Conservation (phyloP, 2,329 filamentous ascomycete genomes). For the Triangularia setosa region DNA sequence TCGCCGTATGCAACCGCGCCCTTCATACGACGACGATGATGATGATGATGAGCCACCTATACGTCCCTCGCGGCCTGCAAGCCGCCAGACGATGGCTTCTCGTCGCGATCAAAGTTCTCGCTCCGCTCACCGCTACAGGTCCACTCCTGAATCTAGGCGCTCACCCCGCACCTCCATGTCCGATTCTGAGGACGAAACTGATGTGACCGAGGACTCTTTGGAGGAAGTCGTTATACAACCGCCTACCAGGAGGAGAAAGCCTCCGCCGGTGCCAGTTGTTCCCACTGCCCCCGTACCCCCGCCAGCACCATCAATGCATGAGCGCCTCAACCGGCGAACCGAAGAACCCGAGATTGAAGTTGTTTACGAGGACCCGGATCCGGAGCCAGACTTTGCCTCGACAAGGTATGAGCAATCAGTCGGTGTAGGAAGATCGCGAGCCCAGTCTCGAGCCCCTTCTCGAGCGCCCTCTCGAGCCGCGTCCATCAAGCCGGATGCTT, state of each 20-base stretch:
- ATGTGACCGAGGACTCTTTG: slow-evolving; percentile 33
- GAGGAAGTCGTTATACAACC: slow-evolving; percentile 30
- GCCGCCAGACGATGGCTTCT: slow-evolving; percentile 25
- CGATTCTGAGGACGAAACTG: slow-evolving; percentile 39
- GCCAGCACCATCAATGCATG: slow-evolving; percentile 16
- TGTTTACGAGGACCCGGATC: slow-evolving; percentile 23
- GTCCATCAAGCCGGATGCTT: slow-evolving; percentile 19
- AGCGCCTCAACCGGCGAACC: slow-evolving; percentile 21
- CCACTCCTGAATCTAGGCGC: slow-evolving; percentile 31
- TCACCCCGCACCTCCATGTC: slow-evolving; percentile 31
- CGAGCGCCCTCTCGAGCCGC: slow-evolving; percentile 15
- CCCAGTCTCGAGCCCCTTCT: slow-evolving; percentile 14
- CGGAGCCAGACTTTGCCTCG: slow-evolving; percentile 20
- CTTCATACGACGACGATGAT: slow-evolving; percentile 26
- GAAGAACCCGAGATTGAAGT: slow-evolving; percentile 14
- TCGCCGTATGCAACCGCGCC: slow-evolving; percentile 19
- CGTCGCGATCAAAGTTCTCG: slow-evolving; percentile 30
- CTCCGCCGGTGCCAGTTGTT: slow-evolving; percentile 25
- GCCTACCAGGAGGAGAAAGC: slow-evolving; percentile 18
- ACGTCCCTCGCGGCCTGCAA: slow-evolving; percentile 27
- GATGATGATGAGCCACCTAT: slow-evolving; percentile 16
- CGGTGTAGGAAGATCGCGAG: slow-evolving; percentile 22
- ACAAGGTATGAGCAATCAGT: slow-evolving; percentile 22
- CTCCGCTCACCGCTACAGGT: slow-evolving; percentile 36
- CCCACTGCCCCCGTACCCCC: slow-evolving; percentile 25